Evolutionary conservation across 225 moss, liverwort and hornwort species (phyloP), one percentile per base, ranked within the genome.

Genomic region (Pleurozium schreberi): DNA sequence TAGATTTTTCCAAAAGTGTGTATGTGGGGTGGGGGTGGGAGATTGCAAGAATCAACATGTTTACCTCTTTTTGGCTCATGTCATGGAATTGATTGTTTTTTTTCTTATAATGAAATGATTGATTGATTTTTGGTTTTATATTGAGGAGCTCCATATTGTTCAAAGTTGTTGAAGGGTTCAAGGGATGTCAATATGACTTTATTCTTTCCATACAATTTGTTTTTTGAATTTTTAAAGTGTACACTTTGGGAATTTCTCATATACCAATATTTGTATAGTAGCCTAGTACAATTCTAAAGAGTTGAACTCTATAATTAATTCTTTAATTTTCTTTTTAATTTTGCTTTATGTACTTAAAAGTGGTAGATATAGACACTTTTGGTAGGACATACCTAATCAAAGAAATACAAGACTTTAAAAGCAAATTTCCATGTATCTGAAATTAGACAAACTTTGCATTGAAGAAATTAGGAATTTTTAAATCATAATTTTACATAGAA

Each of bases 371-470:
- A 50, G 8, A 21, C 2, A 34, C 5, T 34, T 49, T 34, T 2
- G 2, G 2, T 5, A 22, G 2, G 36, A 34, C 3, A 22, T 3
- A 49, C 1, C 5, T 9, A 52, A 22, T 36, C 1, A 38, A 38
- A 55, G 4, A 14, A 13, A 6, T 22, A 36, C 4, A 53, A 14
- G 10, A 36, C 5, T 53, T 10, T 15, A 14, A 23, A 1, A 4
- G 6, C 2, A 34, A 0, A 52, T 1, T 20, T 11, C 1, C 0
- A 0, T 8, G 6, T 4, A 55, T 6, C 6, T 25, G 15, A 2
- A 55, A 10, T 38, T 22, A 23, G 9, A 77, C 10, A 38, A 38
- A 5, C 2, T 0, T 38, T 78, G 16, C 4, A 38, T 25, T 77
- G 16, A 77, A 77, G 10, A 55, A 0, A 10, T 4, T 55, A 78